A percentile compares a stretch with the other conserved stretches of the same genome.
Evolutionary conservation across 2,329 filamentous ascomycete genomes (phyloP).

Genomic region (Diaporthe humulicola): DNA sequence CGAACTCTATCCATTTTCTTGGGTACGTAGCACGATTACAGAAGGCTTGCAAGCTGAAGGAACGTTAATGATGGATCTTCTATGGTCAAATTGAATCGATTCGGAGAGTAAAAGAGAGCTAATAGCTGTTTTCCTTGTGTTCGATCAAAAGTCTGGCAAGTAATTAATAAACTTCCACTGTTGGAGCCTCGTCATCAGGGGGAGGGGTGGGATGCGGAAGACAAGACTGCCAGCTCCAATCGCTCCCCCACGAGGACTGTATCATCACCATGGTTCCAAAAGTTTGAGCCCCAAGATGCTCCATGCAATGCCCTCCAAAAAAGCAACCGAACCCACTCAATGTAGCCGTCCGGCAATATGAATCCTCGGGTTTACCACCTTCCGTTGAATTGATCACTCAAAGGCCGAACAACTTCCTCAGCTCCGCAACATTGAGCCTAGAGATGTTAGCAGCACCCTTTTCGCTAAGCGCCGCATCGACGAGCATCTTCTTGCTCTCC

Average conservation of each 20-base stretch:
- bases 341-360: neutral
- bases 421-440: slow-evolving; percentile 8
- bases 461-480: slow-evolving; percentile 83
- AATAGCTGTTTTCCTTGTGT: neutral
- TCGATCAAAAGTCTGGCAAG: neutral
- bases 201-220: no score
- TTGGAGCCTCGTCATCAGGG: neutral
- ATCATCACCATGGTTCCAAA: neutral
- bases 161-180: neutral
- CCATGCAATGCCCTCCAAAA: neutral
- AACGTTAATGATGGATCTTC: neutral
- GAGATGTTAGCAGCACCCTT: slow-evolving; percentile 42
- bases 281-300: neutral
- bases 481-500: slow-evolving; percentile 79
- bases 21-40: neutral
- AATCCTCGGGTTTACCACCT: no score
- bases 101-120: neutral
- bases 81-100: neutral
- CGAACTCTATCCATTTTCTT: no score
- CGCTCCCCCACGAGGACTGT: neutral
- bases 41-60: no score
- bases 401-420: slow-evolving; percentile 32
- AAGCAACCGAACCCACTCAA: neutral
- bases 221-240: neutral
- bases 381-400: neutral